Evolutionary conservation across 148 eudicot species (phyloP).

Genomic region (Cornus suecica): DNA sequence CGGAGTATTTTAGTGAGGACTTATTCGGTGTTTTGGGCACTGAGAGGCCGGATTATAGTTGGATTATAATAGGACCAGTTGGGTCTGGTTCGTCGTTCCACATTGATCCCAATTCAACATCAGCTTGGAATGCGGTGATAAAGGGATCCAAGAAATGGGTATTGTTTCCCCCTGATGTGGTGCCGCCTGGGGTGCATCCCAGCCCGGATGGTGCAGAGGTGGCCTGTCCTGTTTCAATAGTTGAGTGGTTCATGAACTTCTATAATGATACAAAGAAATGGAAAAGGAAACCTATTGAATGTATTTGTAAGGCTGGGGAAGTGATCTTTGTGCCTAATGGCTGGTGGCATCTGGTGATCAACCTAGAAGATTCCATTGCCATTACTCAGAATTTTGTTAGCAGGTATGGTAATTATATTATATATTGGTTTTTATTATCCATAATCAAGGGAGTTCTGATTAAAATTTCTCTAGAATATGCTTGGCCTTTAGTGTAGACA

Average conservation of each 20-base stretch:
- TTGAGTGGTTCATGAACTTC: constrained; percentile 99
- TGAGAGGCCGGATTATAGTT: constrained; percentile 95
- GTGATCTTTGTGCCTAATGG: constrained; percentile 95
- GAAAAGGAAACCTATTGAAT: constrained; percentile 83
- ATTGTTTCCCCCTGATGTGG: constrained; percentile 87
- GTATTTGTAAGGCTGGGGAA: constrained; percentile 94
- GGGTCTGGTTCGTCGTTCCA: constrained; percentile 98
- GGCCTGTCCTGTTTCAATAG: constrained; percentile 92
- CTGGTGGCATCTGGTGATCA: constrained; percentile 99
- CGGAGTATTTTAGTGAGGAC: constrained; percentile 81
- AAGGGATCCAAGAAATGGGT: constrained; percentile 98
- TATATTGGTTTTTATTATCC: too few species aligned
- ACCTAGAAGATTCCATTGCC: constrained; percentile 91
- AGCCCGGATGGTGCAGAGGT: constrained; percentile 98
- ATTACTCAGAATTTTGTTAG: constrained; percentile 98
- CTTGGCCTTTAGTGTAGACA: not conserved
- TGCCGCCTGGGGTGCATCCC: constrained; percentile 96
- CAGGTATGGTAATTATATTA: constrained; percentile 48
- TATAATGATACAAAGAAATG: constrained; percentile 70
- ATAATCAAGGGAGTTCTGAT: not conserved
- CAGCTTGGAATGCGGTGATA: constrained; percentile 97
- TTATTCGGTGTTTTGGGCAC: constrained; percentile 78
- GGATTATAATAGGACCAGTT: constrained; percentile 95
- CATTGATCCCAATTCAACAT: constrained; percentile 96
- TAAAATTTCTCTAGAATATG: not conserved